Percentiles rank a stretch among this genome's conserved stretches.
Conservation (phyloP, 139 green algal genomes). For the Volvox africanus region DNA sequence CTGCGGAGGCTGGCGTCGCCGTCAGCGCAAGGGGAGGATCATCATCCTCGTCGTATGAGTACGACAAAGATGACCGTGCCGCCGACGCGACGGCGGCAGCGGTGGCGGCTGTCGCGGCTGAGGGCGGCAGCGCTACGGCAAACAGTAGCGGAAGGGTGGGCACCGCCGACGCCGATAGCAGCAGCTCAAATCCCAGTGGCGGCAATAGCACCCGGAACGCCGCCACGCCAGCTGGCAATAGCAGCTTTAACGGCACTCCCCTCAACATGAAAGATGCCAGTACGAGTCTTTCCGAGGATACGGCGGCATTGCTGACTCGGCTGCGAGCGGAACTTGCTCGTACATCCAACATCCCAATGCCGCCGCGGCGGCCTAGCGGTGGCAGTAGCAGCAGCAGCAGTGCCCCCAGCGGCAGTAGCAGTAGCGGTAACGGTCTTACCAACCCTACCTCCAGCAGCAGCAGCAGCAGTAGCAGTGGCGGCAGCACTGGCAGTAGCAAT, state of each 20-base stretch:
- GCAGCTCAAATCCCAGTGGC: not conserved
- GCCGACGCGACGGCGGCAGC: too few species aligned
- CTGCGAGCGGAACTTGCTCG: slow-evolving; percentile 33
- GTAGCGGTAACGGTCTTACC: not conserved
- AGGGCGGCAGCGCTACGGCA: not conserved
- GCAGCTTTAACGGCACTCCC: not conserved
- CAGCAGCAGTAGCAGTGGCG: not conserved
- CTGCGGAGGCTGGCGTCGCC: not conserved
- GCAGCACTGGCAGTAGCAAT: not conserved
- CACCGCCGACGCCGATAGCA: too few species aligned
- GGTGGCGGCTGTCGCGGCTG: too few species aligned
- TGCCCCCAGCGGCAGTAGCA: not conserved
- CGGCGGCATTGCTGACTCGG: slow-evolving; percentile 6
- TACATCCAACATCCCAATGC: slow-evolving; percentile 16
- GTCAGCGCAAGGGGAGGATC: not conserved
- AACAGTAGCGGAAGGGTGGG: too few species aligned
- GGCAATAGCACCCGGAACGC: not conserved
- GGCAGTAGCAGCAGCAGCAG: slow-evolving; percentile 22
- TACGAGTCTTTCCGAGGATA: not conserved
- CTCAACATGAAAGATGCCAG: too few species aligned
- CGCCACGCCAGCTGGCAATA: too few species aligned
- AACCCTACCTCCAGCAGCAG: not conserved
- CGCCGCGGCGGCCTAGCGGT: not conserved
- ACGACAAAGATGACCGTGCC: not conserved
- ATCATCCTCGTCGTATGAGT: not conserved